Evolutionary conservation across 139 green algal species (phyloP).

Genomic region (Marvania coccoides): DNA sequence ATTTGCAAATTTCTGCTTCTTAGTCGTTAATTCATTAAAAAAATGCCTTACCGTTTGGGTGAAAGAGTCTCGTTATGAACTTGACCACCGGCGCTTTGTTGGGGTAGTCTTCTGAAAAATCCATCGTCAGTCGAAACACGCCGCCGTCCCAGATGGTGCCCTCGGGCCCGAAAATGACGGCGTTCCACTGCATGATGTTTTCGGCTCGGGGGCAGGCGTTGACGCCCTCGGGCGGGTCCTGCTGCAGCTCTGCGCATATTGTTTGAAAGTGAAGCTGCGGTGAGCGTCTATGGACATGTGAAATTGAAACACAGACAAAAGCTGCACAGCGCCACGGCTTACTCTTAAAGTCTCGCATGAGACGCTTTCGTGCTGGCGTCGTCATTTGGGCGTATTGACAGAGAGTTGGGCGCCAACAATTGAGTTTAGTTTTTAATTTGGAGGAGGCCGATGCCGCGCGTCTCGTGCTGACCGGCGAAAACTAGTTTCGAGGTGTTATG

Average conservation of each 20-base stretch:
- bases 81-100: conserved; percentile 95
- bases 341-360: conserved; percentile 30
- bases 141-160: conserved; percentile 94
- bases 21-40: neutral
- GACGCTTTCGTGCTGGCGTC: conserved; percentile 18
- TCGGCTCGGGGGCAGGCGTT: conserved; percentile 84
- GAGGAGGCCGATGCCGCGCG: no score
- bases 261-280: neutral
- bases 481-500: no score
- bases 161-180: conserved; percentile 98
- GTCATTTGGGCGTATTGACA: conserved; percentile 11
- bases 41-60: conserved; percentile 83
- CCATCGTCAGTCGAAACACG: conserved; percentile 91
- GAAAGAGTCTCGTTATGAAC: conserved; percentile 92
- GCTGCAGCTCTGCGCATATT: conserved; percentile 50
- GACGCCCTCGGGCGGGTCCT: conserved; percentile 90
- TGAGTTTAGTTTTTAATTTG: no score
- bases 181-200: conserved; percentile 99
- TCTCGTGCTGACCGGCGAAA: no score
- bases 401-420: no score
- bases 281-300: neutral
- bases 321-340: neutral
- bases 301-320: neutral
- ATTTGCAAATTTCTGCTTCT: neutral
- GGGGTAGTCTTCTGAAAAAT: conserved; percentile 97